A percentile compares a stretch with the other conserved stretches of the same genome.
phyloP scores from a whole-genome alignment of 2,329 filamentous ascomycete genomes.

The Sporothrix mexicana region DNA sequence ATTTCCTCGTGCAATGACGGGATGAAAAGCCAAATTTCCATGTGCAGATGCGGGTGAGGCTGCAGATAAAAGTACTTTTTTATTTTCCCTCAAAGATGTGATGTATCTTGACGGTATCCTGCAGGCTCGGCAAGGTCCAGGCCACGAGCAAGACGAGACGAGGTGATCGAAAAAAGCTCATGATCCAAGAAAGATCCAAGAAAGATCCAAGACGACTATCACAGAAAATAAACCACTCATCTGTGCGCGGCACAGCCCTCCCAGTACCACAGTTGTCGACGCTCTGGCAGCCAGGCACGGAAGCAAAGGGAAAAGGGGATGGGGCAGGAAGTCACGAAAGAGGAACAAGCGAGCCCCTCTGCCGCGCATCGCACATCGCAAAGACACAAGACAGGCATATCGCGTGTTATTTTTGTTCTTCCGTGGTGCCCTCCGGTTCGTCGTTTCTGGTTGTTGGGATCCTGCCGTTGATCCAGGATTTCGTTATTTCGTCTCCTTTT shows the following conservation, averaged over 20 bases:
- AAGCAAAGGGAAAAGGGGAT: neutral
- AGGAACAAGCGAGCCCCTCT: slow-evolving; percentile 1
- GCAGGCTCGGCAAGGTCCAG: slow-evolving; percentile 19
- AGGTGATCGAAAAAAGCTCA: neutral
- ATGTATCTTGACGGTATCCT: slow-evolving; percentile 1
- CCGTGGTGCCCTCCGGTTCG: neutral
- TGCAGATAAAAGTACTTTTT: neutral
- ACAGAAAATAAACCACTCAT: slow-evolving; percentile 1
- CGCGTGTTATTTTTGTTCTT: slow-evolving; percentile 11
- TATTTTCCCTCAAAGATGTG: too few relatives aligned
- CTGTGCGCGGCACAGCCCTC: slow-evolving; percentile 12
- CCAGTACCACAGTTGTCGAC: slow-evolving; percentile 27
- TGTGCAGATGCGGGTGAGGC: slow-evolving; percentile 14
- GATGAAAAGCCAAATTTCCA: slow-evolving; percentile 4
- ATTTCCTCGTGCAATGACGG: neutral
- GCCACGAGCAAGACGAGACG: neutral
- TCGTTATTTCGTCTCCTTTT: neutral
- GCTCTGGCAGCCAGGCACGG: slow-evolving; percentile 14
- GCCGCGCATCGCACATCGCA: neutral
- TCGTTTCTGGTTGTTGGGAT: slow-evolving; percentile 5
- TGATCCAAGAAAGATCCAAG: neutral
- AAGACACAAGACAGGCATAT: neutral
- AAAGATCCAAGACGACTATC: neutral
- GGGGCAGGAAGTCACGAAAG: neutral
- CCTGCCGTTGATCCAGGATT: neutral